Evolutionary conservation across 495 filamentous ascomycete species (phyloP), one percentile per base, ranked within the genome.

Genomic region (Penicillium canariense): DNA sequence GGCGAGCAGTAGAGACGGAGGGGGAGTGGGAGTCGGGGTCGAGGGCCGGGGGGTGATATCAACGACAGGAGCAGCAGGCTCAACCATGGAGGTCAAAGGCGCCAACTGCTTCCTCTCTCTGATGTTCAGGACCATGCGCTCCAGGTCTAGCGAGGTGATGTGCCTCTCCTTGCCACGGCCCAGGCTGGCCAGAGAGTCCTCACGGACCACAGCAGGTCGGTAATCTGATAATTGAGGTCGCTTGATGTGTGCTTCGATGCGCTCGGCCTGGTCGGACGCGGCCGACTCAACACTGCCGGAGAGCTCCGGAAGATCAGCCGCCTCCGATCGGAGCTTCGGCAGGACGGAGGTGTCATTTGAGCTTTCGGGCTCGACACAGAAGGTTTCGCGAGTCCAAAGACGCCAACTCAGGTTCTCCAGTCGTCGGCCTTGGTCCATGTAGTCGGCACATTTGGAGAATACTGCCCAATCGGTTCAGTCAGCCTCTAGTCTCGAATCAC

Each of bases 361-460:
- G 55, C 76, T 79, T 53, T 81, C 73, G n/a, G 80, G 81, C 28
- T 91, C 89, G 71, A 92, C 95, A 74, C 94, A 97, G 59, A 99
- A 94, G 8, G 91, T 96, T 68, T 97, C 95, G 46, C 91, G 84
- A 58, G 88, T 95, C 93, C 92, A 99, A 57, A 99, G 75, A 54
- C 94, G 80, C 94, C 94, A 99, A 62, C 87, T 93, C 26, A 99
- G 68, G 73, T 99, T 99, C 68, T 97, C 95, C 54, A 97, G 77
- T 64, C 94, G 80, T 63, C 90, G 84, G 20, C 94, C 94, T 69
- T 97, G 87, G 62, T 96, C 91, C 66, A 99, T 86, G 52, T 92
- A 93, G 57, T 94, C 90, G 61, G 91, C 89, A 73, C 91, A 96
- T 80, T 91, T 89, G 2, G 91, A 93, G 68, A 99, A 97, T 26